Conservation (phyloP, 2,329 filamentous ascomycete species). For the Ophiocordyceps camponoti-saundersi region DNA sequence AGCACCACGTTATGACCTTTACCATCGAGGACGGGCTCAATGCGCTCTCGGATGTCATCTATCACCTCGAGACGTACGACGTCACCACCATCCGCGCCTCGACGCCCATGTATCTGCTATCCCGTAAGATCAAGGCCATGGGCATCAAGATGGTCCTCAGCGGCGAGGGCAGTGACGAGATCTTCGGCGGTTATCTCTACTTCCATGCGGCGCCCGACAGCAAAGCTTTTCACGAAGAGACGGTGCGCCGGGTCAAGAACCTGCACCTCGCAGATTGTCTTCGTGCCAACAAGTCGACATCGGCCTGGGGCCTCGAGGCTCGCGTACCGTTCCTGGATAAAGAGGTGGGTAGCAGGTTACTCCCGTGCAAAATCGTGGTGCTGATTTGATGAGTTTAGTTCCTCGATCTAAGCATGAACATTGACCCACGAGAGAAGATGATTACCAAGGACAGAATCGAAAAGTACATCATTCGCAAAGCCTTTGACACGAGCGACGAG, state of each 20-base stretch:
- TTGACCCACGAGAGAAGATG: conserved; percentile 91
- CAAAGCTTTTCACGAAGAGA: conserved; percentile 89
- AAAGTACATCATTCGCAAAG: conserved; percentile 96
- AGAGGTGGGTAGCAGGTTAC: conserved; percentile 31
- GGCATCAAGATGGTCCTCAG: conserved; percentile 99
- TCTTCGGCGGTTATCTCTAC: conserved; percentile 96
- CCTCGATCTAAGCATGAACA: conserved; percentile 81
- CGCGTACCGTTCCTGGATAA: conserved; percentile 97
- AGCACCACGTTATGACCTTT: conserved; percentile 97
- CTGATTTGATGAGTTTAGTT: conserved; percentile 35
- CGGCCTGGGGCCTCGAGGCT: conserved; percentile 93
- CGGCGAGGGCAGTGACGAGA: conserved; percentile 93
- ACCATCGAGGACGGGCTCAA: conserved; percentile 95
- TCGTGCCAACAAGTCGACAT: conserved; percentile 97
- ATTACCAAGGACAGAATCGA: conserved; percentile 80
- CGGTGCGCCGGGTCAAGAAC: conserved; percentile 87
- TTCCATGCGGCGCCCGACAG: conserved; percentile 90
- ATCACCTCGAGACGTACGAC: conserved; percentile 93
- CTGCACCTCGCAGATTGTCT: conserved; percentile 92
- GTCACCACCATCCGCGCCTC: conserved; percentile 97
- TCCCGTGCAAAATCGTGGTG: not conserved
- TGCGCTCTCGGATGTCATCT: conserved; percentile 93
- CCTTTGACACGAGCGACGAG: conserved; percentile 85
- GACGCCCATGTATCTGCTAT: conserved; percentile 95
- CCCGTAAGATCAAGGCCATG: conserved; percentile 98